These are phyloP conservation scores for Volutella citrinella DNA, from an alignment of 2,329 filamentous ascomycete species.

Conservation along the genomic window DNA sequence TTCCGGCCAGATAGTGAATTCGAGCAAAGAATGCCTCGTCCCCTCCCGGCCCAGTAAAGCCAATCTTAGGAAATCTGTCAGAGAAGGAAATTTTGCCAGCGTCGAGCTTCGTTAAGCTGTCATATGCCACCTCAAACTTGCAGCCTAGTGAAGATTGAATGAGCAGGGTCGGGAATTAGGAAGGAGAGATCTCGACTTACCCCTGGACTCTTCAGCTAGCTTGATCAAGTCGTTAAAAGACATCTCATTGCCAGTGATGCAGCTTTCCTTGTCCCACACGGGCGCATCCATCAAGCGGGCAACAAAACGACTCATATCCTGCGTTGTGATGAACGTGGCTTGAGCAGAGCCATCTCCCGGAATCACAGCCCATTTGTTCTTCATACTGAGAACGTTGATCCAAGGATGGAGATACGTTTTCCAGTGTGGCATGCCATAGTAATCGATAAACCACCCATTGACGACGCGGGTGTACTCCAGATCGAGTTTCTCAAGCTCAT, in stretches of 20 bases:
- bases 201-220: conserved; percentile 13
- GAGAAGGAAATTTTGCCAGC: conserved; percentile 22
- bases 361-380: conserved; percentile 19
- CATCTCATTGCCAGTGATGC: conserved; percentile 8
- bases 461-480: conserved; percentile 15
- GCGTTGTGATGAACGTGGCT: conserved; percentile 19
- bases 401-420: conserved; percentile 18
- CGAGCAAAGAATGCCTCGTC: conserved; percentile 19
- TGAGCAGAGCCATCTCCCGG: conserved; percentile 11
- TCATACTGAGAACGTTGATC: conserved; percentile 22
- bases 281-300: conserved; percentile 16
- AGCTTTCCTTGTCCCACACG: conserved; percentile 9
- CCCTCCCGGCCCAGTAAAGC: conserved; percentile 7
- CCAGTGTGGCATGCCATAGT: conserved; percentile 23
- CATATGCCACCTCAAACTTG: conserved; percentile 12
- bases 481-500: conserved; percentile 9
- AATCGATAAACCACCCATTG: conserved; percentile 25
- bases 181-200: not conserved
- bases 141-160: not conserved
- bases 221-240: conserved; percentile 13
- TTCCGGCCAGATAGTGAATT: conserved; percentile 16
- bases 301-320: conserved; percentile 15
- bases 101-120: conserved; percentile 20
- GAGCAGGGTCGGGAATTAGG: rapidly evolving
- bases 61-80: conserved; percentile 17